These are phyloP conservation scores for Niveomyces coronatus DNA, from an alignment of 2,329 filamentous ascomycete genomes.

Conservation along the genomic window DNA sequence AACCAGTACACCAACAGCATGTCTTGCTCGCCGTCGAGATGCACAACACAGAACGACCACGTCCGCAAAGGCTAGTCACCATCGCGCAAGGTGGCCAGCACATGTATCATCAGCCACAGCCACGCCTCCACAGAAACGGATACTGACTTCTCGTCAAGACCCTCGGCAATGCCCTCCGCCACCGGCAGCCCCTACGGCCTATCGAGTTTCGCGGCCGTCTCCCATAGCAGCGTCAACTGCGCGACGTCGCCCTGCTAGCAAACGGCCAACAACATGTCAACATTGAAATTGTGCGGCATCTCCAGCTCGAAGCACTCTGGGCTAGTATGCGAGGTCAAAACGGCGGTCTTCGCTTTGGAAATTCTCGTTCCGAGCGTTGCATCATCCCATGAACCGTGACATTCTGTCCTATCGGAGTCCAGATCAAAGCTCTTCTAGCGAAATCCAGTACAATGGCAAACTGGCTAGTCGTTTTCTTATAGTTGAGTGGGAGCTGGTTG, in stretches of 20 bases:
- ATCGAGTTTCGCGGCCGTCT: conserved; percentile 2
- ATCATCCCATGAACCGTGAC: too few relatives aligned
- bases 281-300: too few relatives aligned
- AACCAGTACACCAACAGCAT: conserved; percentile 5
- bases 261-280: conserved; percentile 1
- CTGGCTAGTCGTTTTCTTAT: too few relatives aligned
- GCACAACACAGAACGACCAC: conserved; percentile 3
- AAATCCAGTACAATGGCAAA: too few relatives aligned
- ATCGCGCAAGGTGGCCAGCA: conserved; percentile 4
- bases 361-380: too few relatives aligned
- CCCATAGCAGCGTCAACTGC: neutral
- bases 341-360: too few relatives aligned
- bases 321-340: too few relatives aligned
- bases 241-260: neutral
- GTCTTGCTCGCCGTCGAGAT: conserved; percentile 4
- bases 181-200: conserved; percentile 7
- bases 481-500: too few relatives aligned
- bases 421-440: too few relatives aligned
- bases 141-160: conserved; percentile 1
- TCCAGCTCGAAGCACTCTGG: too few relatives aligned
- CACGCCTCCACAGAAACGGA: conserved; percentile 6
- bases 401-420: too few relatives aligned
- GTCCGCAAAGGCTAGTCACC: conserved; percentile 6
- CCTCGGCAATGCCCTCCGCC: neutral
- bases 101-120: neutral